Evolutionary conservation across 257 asterid genomes (phyloP), one percentile per base, ranked within the genome.

Genomic region (Forsythia suspensa): DNA sequence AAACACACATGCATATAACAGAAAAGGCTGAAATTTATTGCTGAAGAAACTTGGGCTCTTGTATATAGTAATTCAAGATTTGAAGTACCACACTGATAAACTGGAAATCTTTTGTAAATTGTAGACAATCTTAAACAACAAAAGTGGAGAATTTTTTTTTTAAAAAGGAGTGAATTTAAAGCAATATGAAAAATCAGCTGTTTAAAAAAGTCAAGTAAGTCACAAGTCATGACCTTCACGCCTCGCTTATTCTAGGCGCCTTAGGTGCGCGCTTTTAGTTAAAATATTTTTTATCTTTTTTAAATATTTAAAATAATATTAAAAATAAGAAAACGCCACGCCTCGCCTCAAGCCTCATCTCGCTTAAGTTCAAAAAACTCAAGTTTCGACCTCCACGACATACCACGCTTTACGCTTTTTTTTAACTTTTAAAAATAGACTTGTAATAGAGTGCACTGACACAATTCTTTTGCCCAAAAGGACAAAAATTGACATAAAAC

Each of bases 371-470:
- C n/a, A n/a, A n/a, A n/a, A n/a, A n/a, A n/a, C n/a, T n/a, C n/a
- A n/a, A n/a, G n/a, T n/a, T n/a, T n/a, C n/a, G n/a, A n/a, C n/a
- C n/a, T n/a, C n/a, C n/a, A n/a, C n/a, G n/a, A n/a, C n/a, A n/a
- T n/a, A n/a, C n/a, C n/a, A n/a, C n/a, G n/a, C n/a, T n/a, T n/a
- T n/a, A n/a, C n/a, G n/a, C n/a, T n/a, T n/a, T n/a, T n/a, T n/a
- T n/a, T n/a, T n/a, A n/a, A n/a, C n/a, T n/a, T n/a, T n/a, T n/a
- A n/a, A n/a, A n/a, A 76, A 7, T 74, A 8, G 67, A 20, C 16
- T 16, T 69, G 48, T 70, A 52, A 44, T 70, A 71, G 57, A 81
- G 61, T 52, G 81, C 83, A 85, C 91, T 87, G 83, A 82, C 89
- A 86, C 72, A 72, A 73, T 11, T 63, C 63, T 57, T 57, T 24